Base-by-base conservation (phyloP, 2,329 filamentous ascomycete species). In the Fusarium heterosporum region DNA sequence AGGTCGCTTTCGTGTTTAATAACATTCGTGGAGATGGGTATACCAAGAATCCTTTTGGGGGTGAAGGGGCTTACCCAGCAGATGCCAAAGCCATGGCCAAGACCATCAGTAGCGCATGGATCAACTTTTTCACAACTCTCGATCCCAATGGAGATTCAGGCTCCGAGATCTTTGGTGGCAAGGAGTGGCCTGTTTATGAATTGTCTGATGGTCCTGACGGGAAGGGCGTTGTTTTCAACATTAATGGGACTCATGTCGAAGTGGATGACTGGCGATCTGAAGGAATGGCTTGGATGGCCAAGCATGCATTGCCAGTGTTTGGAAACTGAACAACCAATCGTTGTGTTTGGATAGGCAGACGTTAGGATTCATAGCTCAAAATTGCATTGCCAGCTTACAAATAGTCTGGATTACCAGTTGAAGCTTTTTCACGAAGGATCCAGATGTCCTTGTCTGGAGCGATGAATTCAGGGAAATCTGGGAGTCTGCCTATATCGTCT, bases 1-100 rank as follows among this genome's bases (percentile, higher is more conserved):
- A 82, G 54, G 74, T 83, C 19, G 72, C 78, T 8, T 77, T 84
- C 51, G 75, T 78, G n/a, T 82, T 85, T 54, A 71, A 74, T 41
- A 79, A 78, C 47, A 43, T 73, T 13, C 64, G 72, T 29, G 77
- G 76, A 16, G 60, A 69, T 8, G 76, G 76, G 40, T 78, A 78
- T 39, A 50, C 42, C n/a, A 56, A 43, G 0, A 76, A 76, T 49
- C 77, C 77, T 2, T 76, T 77, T 29, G 74, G 61, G 7, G 72
- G 72, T n/a, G 69, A 70, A 30, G 66, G 69, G 7, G 59, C 66
- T 8, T 77, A 76, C 49, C 70, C 70, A 2, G 55, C 42, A 4
- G 53, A 72, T 54, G 71, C 74, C 7, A 66, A 61, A 28, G 65
- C 63, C 3, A 71, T 78, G 16, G 61, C 77, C 16, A 68, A 61